These are phyloP conservation scores for Cytospora leucostoma DNA, from an alignment of 2,329 filamentous ascomycete species.

Conservation along the genomic window DNA sequence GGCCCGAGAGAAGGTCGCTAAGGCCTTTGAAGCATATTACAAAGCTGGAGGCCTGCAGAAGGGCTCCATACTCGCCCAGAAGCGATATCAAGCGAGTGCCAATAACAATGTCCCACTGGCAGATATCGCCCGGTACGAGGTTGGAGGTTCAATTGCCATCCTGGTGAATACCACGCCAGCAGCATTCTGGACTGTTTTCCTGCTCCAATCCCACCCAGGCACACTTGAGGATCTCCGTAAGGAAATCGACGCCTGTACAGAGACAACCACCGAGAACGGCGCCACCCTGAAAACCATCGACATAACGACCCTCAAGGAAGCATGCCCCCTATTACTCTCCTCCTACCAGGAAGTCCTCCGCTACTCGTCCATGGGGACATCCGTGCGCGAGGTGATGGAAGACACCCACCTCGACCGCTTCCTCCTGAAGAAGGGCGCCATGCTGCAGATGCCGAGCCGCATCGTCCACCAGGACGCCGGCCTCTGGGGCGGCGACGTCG, in stretches of 20 bases:
- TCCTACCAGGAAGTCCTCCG: slow-evolving; percentile 46
- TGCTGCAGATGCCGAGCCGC: slow-evolving; percentile 35
- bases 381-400: slow-evolving; percentile 36
- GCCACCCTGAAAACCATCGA: slow-evolving; percentile 29
- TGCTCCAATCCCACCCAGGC: slow-evolving; percentile 33
- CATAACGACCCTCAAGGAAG: slow-evolving; percentile 38
- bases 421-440: slow-evolving; percentile 35
- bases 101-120: slow-evolving; percentile 35
- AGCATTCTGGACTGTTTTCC: slow-evolving; percentile 44
- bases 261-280: slow-evolving; percentile 16
- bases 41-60: slow-evolving; percentile 40
- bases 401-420: slow-evolving; percentile 34
- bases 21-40: slow-evolving; percentile 44
- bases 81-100: slow-evolving; percentile 39
- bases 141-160: slow-evolving; percentile 43
- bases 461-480: slow-evolving; percentile 32
- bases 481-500: slow-evolving; percentile 29
- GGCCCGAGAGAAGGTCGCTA: slow-evolving; percentile 38
- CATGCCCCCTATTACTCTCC: slow-evolving; percentile 43
- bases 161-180: slow-evolving; percentile 44
- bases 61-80: slow-evolving; percentile 40
- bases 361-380: slow-evolving; percentile 40
- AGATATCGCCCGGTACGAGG: slow-evolving; percentile 45
- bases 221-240: not conserved
- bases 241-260: slow-evolving; percentile 16